These are phyloP conservation scores for Scenedesmus sp. DNA, from an alignment of 163 green algal species.

Conservation along the genomic window DNA sequence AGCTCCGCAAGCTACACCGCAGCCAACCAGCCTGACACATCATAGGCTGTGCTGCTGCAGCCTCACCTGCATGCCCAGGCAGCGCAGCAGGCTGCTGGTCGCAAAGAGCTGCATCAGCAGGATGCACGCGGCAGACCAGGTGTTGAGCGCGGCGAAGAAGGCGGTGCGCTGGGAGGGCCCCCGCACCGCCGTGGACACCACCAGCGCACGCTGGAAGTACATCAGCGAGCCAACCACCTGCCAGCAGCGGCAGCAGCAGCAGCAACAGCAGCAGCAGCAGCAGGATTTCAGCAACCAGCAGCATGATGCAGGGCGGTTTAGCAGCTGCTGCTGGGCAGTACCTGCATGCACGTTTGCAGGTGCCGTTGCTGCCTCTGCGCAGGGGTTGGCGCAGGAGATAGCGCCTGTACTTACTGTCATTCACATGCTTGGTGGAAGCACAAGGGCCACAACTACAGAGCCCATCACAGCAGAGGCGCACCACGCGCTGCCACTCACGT, in stretches of 20 bases:
- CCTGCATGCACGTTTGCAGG: too few species aligned
- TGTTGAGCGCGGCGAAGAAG: slow-evolving; percentile 82
- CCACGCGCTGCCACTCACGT: slow-evolving; percentile 56
- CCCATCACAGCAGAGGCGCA: too few species aligned
- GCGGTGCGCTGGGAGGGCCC: slow-evolving; percentile 60
- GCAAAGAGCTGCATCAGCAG: slow-evolving; percentile 58
- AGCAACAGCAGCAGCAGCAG: background rate
- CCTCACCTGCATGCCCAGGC: slow-evolving; percentile 57
- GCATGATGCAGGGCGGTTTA: background rate
- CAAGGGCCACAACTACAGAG: too few species aligned
- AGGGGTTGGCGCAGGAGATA: too few species aligned
- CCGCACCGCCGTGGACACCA: slow-evolving; percentile 53
- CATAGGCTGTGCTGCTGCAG: slow-evolving; percentile 33
- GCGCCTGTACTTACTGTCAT: too few species aligned
- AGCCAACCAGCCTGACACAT: background rate
- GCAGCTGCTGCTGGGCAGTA: too few species aligned
- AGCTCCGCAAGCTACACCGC: background rate
- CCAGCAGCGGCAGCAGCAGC: slow-evolving; percentile 1
- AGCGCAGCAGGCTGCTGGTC: slow-evolving; percentile 56
- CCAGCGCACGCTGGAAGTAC: slow-evolving; percentile 73
- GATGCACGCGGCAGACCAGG: slow-evolving; percentile 67
- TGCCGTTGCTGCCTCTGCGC: too few species aligned
- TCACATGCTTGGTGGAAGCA: too few species aligned
- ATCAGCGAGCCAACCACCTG: slow-evolving; percentile 62
- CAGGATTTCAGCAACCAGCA: background rate